Conservation (phyloP, 1,139 yeast genomes). For the Geotrichum citri-aurantii region DNA sequence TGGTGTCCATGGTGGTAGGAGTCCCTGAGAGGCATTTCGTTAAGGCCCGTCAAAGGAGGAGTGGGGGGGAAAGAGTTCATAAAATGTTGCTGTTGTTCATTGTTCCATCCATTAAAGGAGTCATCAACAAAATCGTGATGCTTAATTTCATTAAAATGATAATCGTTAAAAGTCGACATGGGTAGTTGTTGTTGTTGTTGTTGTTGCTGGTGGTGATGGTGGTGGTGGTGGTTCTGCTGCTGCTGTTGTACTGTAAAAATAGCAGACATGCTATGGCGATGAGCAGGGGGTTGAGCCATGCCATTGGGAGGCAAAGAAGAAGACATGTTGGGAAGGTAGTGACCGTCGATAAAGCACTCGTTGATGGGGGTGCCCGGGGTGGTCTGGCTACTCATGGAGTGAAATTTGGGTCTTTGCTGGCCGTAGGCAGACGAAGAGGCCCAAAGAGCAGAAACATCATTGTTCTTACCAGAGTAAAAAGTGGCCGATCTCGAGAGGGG, state of each 20-base stretch:
- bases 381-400: neutral
- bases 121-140: neutral
- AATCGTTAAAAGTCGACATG: constrained; percentile 10
- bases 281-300: neutral
- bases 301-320: neutral
- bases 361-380: neutral
- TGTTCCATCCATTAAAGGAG: neutral
- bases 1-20: constrained; percentile 4
- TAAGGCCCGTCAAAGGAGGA: neutral
- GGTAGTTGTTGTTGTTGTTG: constrained; percentile 16
- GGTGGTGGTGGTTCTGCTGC: constrained; percentile 15
- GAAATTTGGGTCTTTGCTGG: neutral
- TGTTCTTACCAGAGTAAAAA: constrained; percentile 8
- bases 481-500: constrained; percentile 20
- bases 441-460: neutral
- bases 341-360: neutral
- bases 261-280: neutral
- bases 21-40: neutral
- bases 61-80: constrained; percentile 9
- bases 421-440: neutral
- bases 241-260: neutral
- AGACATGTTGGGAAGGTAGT: neutral
- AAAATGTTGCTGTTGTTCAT: neutral
- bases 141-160: constrained; percentile 4
- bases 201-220: too few relatives aligned